Evolutionary conservation across 2,329 filamentous ascomycete genomes (phyloP).

Genomic region (Huntiella bhutanensis): DNA sequence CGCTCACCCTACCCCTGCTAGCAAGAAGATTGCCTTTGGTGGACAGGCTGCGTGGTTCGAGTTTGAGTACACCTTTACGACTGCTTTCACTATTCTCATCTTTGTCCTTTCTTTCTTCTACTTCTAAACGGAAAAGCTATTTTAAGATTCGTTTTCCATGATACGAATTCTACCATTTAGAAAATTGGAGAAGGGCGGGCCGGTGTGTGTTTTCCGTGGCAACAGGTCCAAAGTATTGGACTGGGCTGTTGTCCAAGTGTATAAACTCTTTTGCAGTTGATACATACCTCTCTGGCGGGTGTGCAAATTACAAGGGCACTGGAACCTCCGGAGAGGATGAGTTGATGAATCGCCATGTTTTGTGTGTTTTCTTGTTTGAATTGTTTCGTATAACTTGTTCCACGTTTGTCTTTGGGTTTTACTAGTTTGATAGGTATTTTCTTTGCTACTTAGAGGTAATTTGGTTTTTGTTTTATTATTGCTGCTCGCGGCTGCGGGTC

Average conservation of each 20-base stretch:
- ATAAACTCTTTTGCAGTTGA: no score
- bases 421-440: not conserved
- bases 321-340: conserved; percentile 1
- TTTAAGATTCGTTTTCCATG: no score
- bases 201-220: no score
- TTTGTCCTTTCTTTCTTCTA: conserved; percentile 25
- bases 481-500: not conserved
- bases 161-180: not conserved
- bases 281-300: no score
- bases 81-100: conserved; percentile 28
- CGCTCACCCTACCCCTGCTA: conserved; percentile 29
- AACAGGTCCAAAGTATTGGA: no score
- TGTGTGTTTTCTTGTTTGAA: conserved; percentile 5
- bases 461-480: not conserved
- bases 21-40: conserved; percentile 36
- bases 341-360: conserved; percentile 10
- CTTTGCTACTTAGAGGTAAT: conserved; percentile 1
- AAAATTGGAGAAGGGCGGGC: not conserved
- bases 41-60: conserved; percentile 37
- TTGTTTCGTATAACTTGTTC: not conserved
- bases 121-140: conserved; percentile 1
- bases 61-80: conserved; percentile 32
- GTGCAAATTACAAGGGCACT: no score
- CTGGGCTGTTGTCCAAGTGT: no score
- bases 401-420: not conserved